Evolutionary conservation across 768 basidiomycete species (phyloP), one percentile per base, ranked within the genome.

Genomic region (Boletus tomentosulus): DNA sequence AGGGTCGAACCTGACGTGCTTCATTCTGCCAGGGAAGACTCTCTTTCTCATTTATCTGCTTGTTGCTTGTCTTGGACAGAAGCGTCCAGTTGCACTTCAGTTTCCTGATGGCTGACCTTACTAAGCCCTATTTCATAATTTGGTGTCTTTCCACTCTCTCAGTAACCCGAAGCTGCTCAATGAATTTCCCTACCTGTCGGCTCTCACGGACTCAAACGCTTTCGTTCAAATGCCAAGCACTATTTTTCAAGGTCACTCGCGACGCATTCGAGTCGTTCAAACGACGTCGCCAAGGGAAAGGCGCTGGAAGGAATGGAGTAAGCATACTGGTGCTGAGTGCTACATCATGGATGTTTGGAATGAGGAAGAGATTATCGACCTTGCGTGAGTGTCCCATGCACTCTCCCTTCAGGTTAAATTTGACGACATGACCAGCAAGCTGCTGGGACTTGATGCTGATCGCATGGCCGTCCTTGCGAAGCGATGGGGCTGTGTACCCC

Each of bases 321-420:
- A 50, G 12, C 22, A 51, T 3, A 2, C 4, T 12, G 25, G 24
- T 0, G 38, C 45, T 3, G 0, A 2, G 2, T 12, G 25, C 19
- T 56, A 43, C 6, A 24, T 53, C 1, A 56, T 53, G 55, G 35
- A 53, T 16, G 19, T 53, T 16, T 57, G 52, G 52, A 24, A 25
- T 1, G n/a, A 41, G 19, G 1, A 47, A 4, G 57, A 57, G n/a
- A 16, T 55, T 6, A 9, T 0, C n/a, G n/a, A n/a, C n/a, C n/a
- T n/a, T n/a, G n/a, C n/a, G n/a, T n/a, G n/a, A n/a, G n/a, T n/a
- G n/a, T n/a, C n/a, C n/a, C n/a, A n/a, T n/a, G n/a, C n/a, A n/a
- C n/a, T n/a, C n/a, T n/a, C n/a, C n/a, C n/a, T n/a, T n/a, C n/a
- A n/a, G n/a, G n/a, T n/a, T n/a, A n/a, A n/a, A n/a, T n/a, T n/a